These are phyloP conservation scores for Rugonectria rugulosa DNA, from an alignment of 2,329 filamentous ascomycete species.

Conservation along the genomic window DNA sequence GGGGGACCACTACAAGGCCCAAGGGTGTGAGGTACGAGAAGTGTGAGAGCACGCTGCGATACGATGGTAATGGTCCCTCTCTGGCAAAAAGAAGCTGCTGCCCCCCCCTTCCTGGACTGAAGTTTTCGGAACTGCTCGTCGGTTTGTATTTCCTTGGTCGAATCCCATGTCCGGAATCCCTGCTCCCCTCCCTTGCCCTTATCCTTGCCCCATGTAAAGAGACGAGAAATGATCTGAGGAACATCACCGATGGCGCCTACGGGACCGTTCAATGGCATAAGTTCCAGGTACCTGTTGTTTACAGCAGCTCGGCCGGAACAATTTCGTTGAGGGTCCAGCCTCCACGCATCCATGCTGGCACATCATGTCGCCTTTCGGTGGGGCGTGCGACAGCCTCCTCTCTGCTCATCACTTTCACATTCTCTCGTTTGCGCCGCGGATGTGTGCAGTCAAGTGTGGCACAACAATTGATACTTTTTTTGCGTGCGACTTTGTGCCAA, in stretches of 20 bases:
- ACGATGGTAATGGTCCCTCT: too few relatives aligned
- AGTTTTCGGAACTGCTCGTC: background rate
- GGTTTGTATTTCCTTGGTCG: background rate
- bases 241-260: too few relatives aligned
- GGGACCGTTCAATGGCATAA: too few relatives aligned
- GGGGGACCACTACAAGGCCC: too few relatives aligned
- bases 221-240: background rate
- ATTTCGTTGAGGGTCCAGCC: background rate
- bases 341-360: slow-evolving; percentile 6
- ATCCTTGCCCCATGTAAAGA: background rate
- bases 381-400: slow-evolving; percentile 2
- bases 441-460: too few relatives aligned
- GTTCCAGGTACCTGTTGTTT: background rate
- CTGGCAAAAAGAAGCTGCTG: too few relatives aligned
- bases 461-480: too few relatives aligned
- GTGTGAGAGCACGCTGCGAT: background rate
- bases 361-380: slow-evolving; percentile 6
- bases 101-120: too few relatives aligned
- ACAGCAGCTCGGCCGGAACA: background rate
- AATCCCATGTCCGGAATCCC: background rate
- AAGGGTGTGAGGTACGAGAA: background rate
- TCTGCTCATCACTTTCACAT: too few relatives aligned
- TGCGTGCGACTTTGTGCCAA: too few relatives aligned
- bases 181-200: background rate
- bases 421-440: too few relatives aligned